Base-by-base conservation (phyloP, 331 rosid species). In the Cydonia oblonga region DNA sequence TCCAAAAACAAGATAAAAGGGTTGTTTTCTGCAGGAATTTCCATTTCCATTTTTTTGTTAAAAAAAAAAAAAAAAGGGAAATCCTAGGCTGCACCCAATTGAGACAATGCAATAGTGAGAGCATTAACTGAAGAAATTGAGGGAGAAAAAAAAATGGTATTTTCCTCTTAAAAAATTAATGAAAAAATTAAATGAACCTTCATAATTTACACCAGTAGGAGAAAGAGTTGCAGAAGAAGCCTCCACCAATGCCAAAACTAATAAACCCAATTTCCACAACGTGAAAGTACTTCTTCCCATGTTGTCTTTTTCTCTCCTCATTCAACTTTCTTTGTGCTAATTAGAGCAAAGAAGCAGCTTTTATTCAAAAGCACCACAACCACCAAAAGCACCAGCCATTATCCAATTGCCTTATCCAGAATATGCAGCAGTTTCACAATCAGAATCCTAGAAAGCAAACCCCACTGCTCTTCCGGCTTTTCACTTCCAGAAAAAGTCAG, bases 141-240 rank as follows among this genome's bases (percentile, higher is more conserved):
- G 62, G 29, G 38, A 30, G 38, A 20, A 71, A 32, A 71, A 14
- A 35, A 32, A 65, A 35, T 9, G 20, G 8, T 49, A 2, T 28
- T 49, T 64, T 51, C 40, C 64, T 35, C 9, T 8, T 33, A 9
- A 65, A 64, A n/a, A 10, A 19, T 58, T 35, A 9, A 35, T 35
- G 40, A 35, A 58, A 62, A 70, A 75, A 80, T 74, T 70, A 69
- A 91, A 81, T 74, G 68, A 69, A 95, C 99, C 99, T 95, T 95
- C 99, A 60, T 79, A 95, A 81, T 95, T 95, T 52, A 95, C 86
- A 75, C 99, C 99, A 79, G 96, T 80, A 72, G 99, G 99, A 76
- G 99, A 95, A 69, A 95, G 89, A 42, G 91, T 84, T 70, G 96
- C 96, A 76, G 85, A 88, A 83, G 92, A 79, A 82, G 84, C 54